phyloP scores from a whole-genome alignment of 2,329 filamentous ascomycete genomes.

The Monilinia polystroma region DNA sequence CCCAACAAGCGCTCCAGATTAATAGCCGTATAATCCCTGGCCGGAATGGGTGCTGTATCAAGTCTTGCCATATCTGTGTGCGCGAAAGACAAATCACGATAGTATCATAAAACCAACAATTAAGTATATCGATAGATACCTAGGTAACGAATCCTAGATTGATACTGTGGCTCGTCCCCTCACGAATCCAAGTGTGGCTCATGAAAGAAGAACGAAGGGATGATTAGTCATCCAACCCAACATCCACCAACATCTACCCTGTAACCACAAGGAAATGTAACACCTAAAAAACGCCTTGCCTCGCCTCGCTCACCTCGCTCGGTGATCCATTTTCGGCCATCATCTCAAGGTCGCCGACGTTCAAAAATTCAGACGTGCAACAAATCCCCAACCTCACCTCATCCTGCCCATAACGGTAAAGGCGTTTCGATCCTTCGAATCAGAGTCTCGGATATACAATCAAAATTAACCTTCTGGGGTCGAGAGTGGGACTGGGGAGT shows the following conservation, averaged over 20 bases:
- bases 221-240: neutral
- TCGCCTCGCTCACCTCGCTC: neutral
- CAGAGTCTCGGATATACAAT: constrained; percentile 12
- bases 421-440: neutral
- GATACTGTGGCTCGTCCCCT: constrained; percentile 1
- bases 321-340: neutral
- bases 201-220: neutral
- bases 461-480: neutral
- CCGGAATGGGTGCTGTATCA: constrained; percentile 27
- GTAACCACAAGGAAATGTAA: neutral
- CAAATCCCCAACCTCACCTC: neutral
- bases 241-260: too few species aligned
- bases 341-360: constrained; percentile 6
- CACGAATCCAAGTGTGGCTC: constrained; percentile 1
- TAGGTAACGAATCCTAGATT: neutral
- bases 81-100: constrained; percentile 2
- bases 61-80: constrained; percentile 35
- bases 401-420: neutral
- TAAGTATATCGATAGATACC: neutral
- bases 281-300: neutral
- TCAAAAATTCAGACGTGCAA: constrained; percentile 13
- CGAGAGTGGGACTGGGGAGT: neutral
- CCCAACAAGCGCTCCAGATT: constrained; percentile 63
- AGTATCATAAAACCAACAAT: neutral
- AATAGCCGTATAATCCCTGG: constrained; percentile 32